Percentiles rank a stretch among this genome's conserved stretches.
These are phyloP conservation scores for Termitomyces sp. DNA, from an alignment of 768 basidiomycete genomes.

Conservation along the genomic window DNA sequence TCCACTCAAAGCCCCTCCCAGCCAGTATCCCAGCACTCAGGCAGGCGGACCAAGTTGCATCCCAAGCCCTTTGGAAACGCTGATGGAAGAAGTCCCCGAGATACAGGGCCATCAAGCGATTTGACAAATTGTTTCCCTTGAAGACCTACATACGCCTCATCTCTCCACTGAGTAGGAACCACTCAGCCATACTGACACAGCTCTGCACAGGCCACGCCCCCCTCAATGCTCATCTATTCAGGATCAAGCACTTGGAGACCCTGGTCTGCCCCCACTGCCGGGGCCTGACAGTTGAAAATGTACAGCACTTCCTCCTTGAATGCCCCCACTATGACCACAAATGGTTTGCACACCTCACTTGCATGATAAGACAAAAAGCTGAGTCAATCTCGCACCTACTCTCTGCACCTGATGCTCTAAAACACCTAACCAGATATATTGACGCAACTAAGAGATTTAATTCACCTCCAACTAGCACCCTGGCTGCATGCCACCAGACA, in stretches of 20 bases:
- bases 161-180: accelerated
- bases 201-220: background rate
- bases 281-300: background rate
- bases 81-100: background rate
- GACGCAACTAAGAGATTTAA: background rate
- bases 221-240: background rate
- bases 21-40: background rate
- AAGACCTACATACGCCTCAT: background rate
- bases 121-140: background rate
- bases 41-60: background rate
- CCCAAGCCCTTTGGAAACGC: background rate
- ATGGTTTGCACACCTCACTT: background rate
- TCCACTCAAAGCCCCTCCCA: too few species aligned
- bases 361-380: background rate
- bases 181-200: background rate
- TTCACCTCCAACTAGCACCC: too few species aligned
- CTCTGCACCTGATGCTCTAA: background rate
- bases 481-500: too few species aligned
- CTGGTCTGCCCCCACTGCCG: background rate
- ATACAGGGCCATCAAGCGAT: background rate
- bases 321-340: background rate
- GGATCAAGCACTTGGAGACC: too few species aligned
- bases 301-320: background rate
- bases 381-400: background rate
- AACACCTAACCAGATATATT: background rate